Evolutionary conservation across 495 filamentous ascomycete genomes (phyloP).

Genomic region (Hypoxylon rickii): DNA sequence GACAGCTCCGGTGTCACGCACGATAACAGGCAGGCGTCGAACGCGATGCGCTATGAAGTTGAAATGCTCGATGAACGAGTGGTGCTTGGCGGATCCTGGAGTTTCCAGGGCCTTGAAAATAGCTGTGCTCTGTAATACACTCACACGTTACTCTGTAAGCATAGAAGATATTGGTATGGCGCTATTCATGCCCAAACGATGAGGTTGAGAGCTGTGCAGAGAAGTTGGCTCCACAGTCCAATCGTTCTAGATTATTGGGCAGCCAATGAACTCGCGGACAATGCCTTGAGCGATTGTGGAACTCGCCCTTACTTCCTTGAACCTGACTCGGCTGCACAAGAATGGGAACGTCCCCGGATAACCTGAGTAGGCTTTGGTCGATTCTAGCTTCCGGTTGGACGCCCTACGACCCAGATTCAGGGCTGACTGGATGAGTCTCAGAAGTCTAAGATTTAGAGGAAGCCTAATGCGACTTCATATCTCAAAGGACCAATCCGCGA

Average conservation of each 20-base stretch:
- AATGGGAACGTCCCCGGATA: slow-evolving; percentile 9
- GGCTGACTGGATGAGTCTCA: slow-evolving; percentile 5
- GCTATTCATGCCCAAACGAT: slow-evolving; percentile 4
- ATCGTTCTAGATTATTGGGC: slow-evolving; percentile 1
- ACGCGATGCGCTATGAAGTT: neutral
- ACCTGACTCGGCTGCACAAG: slow-evolving; percentile 12
- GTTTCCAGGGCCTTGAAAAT: neutral
- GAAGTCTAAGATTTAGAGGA: slow-evolving; percentile 23
- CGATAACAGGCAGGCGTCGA: neutral
- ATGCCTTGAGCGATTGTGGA: slow-evolving; percentile 20
- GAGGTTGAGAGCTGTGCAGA: slow-evolving; percentile 13
- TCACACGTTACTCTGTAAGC: neutral
- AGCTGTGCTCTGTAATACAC: neutral
- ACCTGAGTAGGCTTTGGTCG: neutral
- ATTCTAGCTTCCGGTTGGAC: slow-evolving; percentile 13
- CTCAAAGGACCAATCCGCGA: slow-evolving; percentile 13
- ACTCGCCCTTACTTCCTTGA: slow-evolving; percentile 17
- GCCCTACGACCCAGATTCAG: slow-evolving; percentile 16
- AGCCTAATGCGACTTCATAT: slow-evolving; percentile 29
- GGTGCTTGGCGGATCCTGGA: neutral
- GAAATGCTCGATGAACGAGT: neutral
- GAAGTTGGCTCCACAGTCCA: slow-evolving; percentile 2
- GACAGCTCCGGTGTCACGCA: neutral
- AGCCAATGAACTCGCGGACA: slow-evolving; percentile 17
- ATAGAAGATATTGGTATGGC: neutral